Percentiles rank a stretch among this genome's conserved stretches.
Evolutionary conservation across 306 rosid species (phyloP).

Genomic region (Ormosia semicastrata): DNA sequence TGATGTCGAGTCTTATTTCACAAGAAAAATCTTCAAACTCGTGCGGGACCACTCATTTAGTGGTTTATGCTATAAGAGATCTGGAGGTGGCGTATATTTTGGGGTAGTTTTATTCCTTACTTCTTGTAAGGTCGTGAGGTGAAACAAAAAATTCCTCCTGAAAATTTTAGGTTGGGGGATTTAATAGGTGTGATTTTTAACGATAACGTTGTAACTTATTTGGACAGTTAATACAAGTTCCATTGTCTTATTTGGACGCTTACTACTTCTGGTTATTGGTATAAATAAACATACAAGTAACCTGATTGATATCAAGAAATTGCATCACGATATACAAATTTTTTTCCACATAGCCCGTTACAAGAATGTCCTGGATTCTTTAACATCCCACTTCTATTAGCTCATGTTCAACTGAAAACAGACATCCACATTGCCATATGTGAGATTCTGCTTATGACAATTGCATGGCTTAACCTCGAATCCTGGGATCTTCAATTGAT

Average conservation of each 20-base stretch:
- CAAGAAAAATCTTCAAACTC: not conserved
- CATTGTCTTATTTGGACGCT: not conserved
- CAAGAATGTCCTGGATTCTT: no score
- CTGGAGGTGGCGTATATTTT: not conserved
- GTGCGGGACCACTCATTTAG: not conserved
- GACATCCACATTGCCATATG: not conserved
- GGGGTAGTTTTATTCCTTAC: slow-evolving; percentile 19
- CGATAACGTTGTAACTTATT: not conserved
- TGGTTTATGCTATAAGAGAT: slow-evolving; percentile 16
- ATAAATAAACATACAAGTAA: not conserved
- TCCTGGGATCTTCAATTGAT: no score
- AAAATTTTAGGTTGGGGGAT: slow-evolving; percentile 10
- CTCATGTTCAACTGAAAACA: no score
- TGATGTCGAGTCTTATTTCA: slow-evolving; percentile 37
- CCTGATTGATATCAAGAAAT: not conserved
- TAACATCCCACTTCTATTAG: no score
- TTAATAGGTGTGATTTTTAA: not conserved
- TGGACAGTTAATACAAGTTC: slow-evolving; percentile 1
- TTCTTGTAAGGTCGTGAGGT: slow-evolving; percentile 6
- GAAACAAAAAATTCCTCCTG: not conserved
- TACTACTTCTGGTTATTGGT: not conserved
- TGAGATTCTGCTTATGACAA: not conserved
- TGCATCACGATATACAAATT: no score
- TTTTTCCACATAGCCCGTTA: no score
- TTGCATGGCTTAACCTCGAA: not conserved